phyloP scores from a whole-genome alignment of 768 basidiomycete genomes.

The Pleurotus ostreatus region DNA sequence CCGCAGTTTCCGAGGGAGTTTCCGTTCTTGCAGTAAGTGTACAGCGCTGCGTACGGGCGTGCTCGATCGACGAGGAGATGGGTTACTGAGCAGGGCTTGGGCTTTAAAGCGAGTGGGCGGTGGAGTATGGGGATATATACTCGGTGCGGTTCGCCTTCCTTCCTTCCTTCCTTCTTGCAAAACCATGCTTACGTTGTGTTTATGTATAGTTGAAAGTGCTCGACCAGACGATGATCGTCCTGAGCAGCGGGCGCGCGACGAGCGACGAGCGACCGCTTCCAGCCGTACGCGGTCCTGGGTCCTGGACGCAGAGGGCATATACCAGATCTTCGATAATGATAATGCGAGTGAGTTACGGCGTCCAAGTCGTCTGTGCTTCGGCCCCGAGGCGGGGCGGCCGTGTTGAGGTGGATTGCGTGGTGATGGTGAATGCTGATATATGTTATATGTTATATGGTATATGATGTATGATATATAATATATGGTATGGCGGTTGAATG shows the following conservation, averaged over 20 bases:
- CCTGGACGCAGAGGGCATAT: slow-evolving; percentile 15
- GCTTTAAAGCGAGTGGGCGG: slow-evolving; percentile 15
- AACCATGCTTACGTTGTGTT: neutral
- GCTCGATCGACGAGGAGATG: too few relatives aligned
- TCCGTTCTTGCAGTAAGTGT: neutral
- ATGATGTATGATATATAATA: too few relatives aligned
- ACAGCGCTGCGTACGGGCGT: too few relatives aligned
- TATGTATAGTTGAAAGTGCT: slow-evolving; percentile 18
- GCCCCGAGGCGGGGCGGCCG: too few relatives aligned
- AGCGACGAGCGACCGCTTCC: slow-evolving; percentile 21
- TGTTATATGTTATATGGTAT: too few relatives aligned
- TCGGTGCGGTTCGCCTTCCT: too few relatives aligned
- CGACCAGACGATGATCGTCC: slow-evolving; percentile 18
- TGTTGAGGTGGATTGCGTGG: too few relatives aligned
- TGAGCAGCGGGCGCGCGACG: slow-evolving; percentile 16
- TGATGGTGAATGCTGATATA: too few relatives aligned
- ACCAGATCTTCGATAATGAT: slow-evolving; percentile 12
- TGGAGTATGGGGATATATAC: slow-evolving; percentile 14
- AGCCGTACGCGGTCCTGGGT: slow-evolving; percentile 16
- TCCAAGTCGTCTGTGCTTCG: too few relatives aligned
- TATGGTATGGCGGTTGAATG: too few relatives aligned
- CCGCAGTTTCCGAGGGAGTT: slow-evolving; percentile 16
- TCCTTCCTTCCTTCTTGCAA: too few relatives aligned
- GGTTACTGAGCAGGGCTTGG: too few relatives aligned
- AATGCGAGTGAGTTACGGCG: slow-evolving; percentile 11